Conservation (phyloP, 257 asterid species). For the Cinchona pubescens region DNA sequence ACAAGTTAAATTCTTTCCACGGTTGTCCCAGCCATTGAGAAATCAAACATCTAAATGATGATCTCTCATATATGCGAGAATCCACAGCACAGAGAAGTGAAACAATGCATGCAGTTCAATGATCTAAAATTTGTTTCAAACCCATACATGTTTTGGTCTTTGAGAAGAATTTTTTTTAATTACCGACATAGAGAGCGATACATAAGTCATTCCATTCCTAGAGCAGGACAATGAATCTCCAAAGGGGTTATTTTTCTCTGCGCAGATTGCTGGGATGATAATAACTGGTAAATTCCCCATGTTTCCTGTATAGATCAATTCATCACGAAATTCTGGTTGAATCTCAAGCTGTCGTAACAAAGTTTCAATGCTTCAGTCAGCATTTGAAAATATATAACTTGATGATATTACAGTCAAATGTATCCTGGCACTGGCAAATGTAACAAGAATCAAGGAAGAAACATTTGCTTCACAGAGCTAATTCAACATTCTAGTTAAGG, state of each 20-base stretch:
- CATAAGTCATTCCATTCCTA: constrained; percentile 40
- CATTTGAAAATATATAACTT: not conserved
- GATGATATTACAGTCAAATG: not conserved
- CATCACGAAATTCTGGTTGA: not conserved
- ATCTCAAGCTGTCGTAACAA: not conserved
- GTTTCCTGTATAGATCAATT: constrained; percentile 27
- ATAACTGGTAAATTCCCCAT: constrained; percentile 44
- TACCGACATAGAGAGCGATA: constrained; percentile 44
- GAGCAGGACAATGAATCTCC: constrained; percentile 37
- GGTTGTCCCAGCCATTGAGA: not conserved
- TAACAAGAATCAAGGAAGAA: not conserved
- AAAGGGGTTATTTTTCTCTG: constrained; percentile 40
- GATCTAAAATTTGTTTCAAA: not conserved
- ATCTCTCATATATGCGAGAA: not conserved
- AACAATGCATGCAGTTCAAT: not conserved
- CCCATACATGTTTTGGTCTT: not conserved
- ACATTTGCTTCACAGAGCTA: not conserved
- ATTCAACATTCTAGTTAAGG: not conserved
- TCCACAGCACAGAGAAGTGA: not conserved
- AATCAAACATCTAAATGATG: not conserved
- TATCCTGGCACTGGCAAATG: not conserved
- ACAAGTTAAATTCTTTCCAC: not conserved
- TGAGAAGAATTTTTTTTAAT: not conserved
- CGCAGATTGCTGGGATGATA: constrained; percentile 41
- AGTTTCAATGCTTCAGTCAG: not conserved